A percentile compares a stretch with the other conserved stretches of the same genome.
Conservation (phyloP, 75 land plant species). For the Larix kaempferi region DNA sequence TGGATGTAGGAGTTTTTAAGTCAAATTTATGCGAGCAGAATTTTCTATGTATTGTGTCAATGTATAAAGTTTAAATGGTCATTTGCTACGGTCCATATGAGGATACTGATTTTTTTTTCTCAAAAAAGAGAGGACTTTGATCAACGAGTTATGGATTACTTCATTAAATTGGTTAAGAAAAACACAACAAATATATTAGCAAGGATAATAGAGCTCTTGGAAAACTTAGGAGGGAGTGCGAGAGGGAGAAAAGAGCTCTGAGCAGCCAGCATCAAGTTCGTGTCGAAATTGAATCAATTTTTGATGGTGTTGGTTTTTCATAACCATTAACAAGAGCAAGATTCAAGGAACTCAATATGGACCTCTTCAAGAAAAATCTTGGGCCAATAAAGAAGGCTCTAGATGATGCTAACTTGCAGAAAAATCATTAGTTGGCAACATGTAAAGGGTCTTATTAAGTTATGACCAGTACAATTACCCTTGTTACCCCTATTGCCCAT, state of each 20-base stretch:
- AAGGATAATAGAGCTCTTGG: conserved; percentile 39
- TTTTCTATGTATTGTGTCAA: not conserved
- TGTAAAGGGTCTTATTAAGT: too few relatives aligned
- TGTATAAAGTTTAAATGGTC: not conserved
- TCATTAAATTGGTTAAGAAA: conserved; percentile 62
- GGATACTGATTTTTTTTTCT: not conserved
- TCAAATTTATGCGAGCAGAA: not conserved
- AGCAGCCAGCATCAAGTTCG: conserved; percentile 39
- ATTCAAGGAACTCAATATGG: conserved; percentile 39
- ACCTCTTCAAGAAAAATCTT: conserved; percentile 40
- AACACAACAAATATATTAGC: conserved; percentile 43
- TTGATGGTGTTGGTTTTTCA: conserved; percentile 35
- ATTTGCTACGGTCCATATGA: not conserved
- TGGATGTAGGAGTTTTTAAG: too few relatives aligned
- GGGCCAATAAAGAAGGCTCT: conserved; percentile 18
- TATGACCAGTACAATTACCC: too few relatives aligned
- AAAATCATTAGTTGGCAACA: too few relatives aligned
- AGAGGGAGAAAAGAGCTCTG: conserved; percentile 42
- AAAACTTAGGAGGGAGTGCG: conserved; percentile 31
- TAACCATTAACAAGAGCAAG: conserved; percentile 33
- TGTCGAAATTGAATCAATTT: conserved; percentile 36
- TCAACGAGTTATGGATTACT: conserved; percentile 54
- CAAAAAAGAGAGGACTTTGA: conserved; percentile 30
- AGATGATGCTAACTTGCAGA: conserved; percentile 22
- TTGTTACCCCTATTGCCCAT: too few relatives aligned